Percentiles rank a stretch among this genome's conserved stretches.
Conservation (phyloP, 1,139 yeast genomes). For the Candida albicans region DNA sequence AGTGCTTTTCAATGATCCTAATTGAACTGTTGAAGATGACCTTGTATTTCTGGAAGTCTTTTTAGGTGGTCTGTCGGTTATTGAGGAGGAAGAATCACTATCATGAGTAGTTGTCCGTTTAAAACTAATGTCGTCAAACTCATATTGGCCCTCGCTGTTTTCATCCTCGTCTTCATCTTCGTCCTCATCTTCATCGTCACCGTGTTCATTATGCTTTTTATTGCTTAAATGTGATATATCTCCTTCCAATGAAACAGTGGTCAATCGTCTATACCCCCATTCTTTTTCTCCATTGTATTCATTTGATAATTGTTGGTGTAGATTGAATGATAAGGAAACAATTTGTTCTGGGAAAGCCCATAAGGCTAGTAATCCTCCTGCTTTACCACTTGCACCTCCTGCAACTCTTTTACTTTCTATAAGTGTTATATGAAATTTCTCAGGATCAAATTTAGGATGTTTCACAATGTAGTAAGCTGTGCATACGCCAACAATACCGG, state of each 20-base stretch:
- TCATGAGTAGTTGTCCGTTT: conserved; percentile 16
- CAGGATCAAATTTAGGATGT: conserved; percentile 76
- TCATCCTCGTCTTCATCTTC: conserved; percentile 10
- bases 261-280: conserved; percentile 91
- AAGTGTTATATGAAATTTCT: conserved; percentile 78
- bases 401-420: conserved; percentile 91
- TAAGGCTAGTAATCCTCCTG: conserved; percentile 90
- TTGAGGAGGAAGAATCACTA: conserved; percentile 23
- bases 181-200: conserved; percentile 13
- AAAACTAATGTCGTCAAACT: conserved; percentile 13
- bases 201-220: conserved; percentile 16
- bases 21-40: conserved; percentile 15
- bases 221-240: conserved; percentile 49
- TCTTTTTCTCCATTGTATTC: conserved; percentile 75
- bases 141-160: conserved; percentile 5
- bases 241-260: conserved; percentile 87
- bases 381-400: conserved; percentile 97
- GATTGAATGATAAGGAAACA: conserved; percentile 81
- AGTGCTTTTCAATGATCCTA: conserved; percentile 19
- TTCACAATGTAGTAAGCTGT: conserved; percentile 85
- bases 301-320: conserved; percentile 82
- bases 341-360: conserved; percentile 98
- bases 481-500: conserved; percentile 95
- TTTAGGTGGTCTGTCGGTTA: conserved; percentile 33
- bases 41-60: conserved; percentile 33